Conservation (phyloP, 2,329 filamentous ascomycete genomes). For the Scedosporium minutisporum region DNA sequence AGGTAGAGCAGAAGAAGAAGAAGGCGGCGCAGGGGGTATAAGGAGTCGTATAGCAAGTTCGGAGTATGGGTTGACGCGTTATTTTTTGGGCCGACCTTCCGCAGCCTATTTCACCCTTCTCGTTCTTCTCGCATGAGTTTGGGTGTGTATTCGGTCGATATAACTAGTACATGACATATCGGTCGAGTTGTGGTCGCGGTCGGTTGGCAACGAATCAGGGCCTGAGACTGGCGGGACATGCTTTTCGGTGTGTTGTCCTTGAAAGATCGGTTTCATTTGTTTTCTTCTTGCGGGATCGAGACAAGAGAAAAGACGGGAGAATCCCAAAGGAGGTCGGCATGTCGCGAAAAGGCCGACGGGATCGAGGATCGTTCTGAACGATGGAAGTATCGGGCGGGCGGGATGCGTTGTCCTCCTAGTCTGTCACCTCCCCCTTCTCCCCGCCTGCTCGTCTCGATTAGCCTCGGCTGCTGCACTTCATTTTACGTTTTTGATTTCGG, state of each 20-base stretch:
- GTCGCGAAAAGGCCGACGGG: neutral
- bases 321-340: neutral
- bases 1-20: slow-evolving; percentile 98
- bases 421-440: neutral
- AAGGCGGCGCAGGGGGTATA: slow-evolving; percentile 23
- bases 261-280: neutral
- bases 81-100: neutral
- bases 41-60: neutral
- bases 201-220: neutral
- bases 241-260: neutral
- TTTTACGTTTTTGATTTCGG: neutral
- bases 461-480: neutral
- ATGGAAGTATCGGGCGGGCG: neutral
- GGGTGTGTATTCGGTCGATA: neutral
- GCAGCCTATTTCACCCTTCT: neutral
- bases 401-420: neutral
- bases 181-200: neutral
- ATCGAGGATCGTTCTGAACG: neutral
- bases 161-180: neutral
- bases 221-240: neutral
- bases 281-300: neutral
- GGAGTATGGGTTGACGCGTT: neutral
- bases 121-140: neutral
- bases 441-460: neutral
- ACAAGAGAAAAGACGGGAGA: neutral